Percentiles rank a stretch among this genome's conserved stretches.
Evolutionary conservation across 2,329 filamentous ascomycete species (phyloP).

Genomic region (Cryphonectria japonica): DNA sequence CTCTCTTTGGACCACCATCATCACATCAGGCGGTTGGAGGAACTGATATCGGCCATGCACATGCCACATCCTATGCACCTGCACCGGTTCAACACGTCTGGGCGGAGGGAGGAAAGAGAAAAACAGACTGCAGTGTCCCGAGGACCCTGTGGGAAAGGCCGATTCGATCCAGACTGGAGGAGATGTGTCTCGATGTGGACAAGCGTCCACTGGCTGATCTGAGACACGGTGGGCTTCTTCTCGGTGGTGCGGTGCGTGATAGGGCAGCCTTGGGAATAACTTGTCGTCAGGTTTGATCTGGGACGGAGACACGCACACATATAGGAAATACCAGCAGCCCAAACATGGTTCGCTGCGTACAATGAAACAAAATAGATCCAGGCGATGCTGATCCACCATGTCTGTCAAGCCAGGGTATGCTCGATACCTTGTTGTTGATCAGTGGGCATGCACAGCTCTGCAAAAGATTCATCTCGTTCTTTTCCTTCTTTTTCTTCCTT

Average conservation of each 20-base stretch:
- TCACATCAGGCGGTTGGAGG: background rate
- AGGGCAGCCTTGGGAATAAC: background rate
- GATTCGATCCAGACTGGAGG: slow-evolving; percentile 5
- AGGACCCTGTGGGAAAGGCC: background rate
- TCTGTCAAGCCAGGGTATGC: background rate
- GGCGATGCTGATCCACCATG: background rate
- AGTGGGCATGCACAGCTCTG: no score
- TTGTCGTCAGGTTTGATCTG: background rate
- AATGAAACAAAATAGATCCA: background rate
- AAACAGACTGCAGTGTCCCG: background rate
- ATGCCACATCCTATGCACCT: background rate
- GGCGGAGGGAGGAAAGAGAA: background rate
- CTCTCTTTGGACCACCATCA: background rate
- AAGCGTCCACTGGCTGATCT: slow-evolving; percentile 14
- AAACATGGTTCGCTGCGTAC: background rate
- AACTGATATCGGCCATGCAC: background rate
- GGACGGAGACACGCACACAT: background rate
- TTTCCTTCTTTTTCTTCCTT: background rate
- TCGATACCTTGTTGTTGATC: background rate
- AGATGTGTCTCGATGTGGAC: slow-evolving; percentile 1
- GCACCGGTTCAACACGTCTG: background rate
- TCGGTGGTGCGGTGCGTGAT: background rate
- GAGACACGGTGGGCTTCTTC: slow-evolving; percentile 3
- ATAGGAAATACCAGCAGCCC: background rate
- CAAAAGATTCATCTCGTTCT: background rate